phyloP scores from a whole-genome alignment of 441 rosid genomes.

The Macaranga tanarius region DNA sequence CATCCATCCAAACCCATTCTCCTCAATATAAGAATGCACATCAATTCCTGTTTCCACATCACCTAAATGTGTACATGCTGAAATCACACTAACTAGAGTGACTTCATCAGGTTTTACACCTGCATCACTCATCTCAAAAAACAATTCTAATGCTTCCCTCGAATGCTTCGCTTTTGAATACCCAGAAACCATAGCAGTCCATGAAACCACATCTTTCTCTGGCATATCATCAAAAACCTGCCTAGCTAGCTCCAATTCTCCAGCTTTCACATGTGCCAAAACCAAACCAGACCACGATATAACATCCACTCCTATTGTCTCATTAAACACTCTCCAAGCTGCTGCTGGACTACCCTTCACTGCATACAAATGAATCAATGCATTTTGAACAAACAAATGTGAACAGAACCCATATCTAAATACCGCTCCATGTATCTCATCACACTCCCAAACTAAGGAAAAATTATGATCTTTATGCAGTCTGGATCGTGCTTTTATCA shows the following conservation, averaged over 20 bases:
- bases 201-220: conserved; percentile 30
- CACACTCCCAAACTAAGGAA: conserved; percentile 3
- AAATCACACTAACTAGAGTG: conserved; percentile 26
- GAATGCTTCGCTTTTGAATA: conserved; percentile 18
- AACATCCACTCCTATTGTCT: conserved; percentile 24
- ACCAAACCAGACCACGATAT: conserved; percentile 29
- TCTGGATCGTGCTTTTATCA: conserved; percentile 26
- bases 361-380: conserved; percentile 27
- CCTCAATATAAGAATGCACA: conserved; percentile 23
- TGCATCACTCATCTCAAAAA: conserved; percentile 18
- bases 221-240: conserved; percentile 27
- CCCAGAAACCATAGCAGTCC: conserved; percentile 30
- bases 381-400: conserved; percentile 26
- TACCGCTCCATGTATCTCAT: conserved; percentile 24
- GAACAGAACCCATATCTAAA: conserved; percentile 22
- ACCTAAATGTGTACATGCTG: conserved; percentile 26
- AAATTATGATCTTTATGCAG: not conserved
- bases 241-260: conserved; percentile 24
- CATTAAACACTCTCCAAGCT: conserved; percentile 27
- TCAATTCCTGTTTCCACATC: conserved; percentile 17
- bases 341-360: conserved; percentile 16
- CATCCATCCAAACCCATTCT: conserved; percentile 31
- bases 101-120: conserved; percentile 27
- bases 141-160: conserved; percentile 26
- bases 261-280: conserved; percentile 22